These are phyloP conservation scores for Pelargonium myrrhifolium DNA, from an alignment of 441 rosid species.

Conservation along the genomic window DNA sequence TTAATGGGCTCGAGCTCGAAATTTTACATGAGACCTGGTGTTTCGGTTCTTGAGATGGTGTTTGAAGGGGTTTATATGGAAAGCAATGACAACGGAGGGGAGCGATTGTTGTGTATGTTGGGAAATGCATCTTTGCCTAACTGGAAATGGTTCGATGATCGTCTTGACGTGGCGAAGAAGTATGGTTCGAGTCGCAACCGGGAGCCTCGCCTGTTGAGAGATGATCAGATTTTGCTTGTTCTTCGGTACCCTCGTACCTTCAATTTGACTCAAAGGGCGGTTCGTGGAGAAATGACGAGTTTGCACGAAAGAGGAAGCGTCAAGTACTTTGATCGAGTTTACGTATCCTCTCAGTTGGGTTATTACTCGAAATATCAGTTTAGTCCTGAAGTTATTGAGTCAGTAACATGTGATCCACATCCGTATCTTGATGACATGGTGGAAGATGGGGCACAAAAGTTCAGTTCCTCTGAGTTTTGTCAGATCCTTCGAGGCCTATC, in stretches of 20 bases:
- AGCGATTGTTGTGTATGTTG: conserved; percentile 24
- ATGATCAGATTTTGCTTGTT: conserved; percentile 23
- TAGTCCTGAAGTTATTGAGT: conserved; percentile 2
- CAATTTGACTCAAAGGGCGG: conserved; percentile 18
- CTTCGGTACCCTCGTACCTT: conserved; percentile 21
- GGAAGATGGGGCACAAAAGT: conserved; percentile 18
- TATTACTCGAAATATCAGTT: conserved; percentile 7
- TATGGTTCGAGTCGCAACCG: too few species aligned
- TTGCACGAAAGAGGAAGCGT: conserved; percentile 7
- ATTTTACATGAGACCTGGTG: conserved; percentile 8
- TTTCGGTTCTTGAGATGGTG: conserved; percentile 12
- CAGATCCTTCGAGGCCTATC: background rate
- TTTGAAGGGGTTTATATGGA: conserved; percentile 25
- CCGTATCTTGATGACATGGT: conserved; percentile 12
- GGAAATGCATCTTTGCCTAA: conserved; percentile 18
- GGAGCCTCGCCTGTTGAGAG: background rate
- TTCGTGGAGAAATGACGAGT: conserved; percentile 25
- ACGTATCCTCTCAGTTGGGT: conserved; percentile 15
- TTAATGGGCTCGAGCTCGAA: background rate
- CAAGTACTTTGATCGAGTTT: conserved; percentile 14
- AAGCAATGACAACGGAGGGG: conserved; percentile 17
- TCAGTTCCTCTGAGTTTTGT: conserved; percentile 14
- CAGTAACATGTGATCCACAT: conserved; percentile 13
- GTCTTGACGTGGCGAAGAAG: too few species aligned
- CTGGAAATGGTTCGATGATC: background rate